A percentile compares a stretch with the other conserved stretches of the same genome.
Conservation (phyloP, 768 basidiomycete species). For the Termitomyces heimii region DNA sequence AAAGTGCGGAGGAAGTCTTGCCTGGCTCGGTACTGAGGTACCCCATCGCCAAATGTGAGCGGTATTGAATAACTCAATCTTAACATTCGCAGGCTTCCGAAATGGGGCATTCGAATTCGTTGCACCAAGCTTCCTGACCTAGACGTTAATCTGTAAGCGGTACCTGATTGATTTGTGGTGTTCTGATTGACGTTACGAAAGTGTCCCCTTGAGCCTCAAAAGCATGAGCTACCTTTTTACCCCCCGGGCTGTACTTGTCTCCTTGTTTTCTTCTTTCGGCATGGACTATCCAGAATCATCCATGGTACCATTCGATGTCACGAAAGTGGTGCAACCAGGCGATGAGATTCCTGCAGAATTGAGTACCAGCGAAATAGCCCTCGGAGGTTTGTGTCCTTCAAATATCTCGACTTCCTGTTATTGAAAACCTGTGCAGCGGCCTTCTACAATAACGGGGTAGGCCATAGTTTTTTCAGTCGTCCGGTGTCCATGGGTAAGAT, state of each 20-base stretch:
- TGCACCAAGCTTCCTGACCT: conserved; percentile 27
- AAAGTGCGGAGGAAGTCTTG: conserved; percentile 12
- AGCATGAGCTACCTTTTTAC: conserved; percentile 28
- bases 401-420: background rate
- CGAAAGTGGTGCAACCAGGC: conserved; percentile 11
- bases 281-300: conserved; percentile 21
- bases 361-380: conserved; percentile 16
- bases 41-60: background rate
- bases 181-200: background rate
- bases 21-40: conserved; percentile 25
- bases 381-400: conserved; percentile 16
- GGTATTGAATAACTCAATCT: background rate
- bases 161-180: background rate
- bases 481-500: conserved; percentile 22
- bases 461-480: conserved; percentile 18
- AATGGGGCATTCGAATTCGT: conserved; percentile 34
- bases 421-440: conserved; percentile 13
- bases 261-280: conserved; percentile 26
- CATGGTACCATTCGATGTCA: conserved; percentile 17
- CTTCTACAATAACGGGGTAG: conserved; percentile 28
- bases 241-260: conserved; percentile 24
- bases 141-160: conserved; percentile 23
- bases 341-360: conserved; percentile 20
- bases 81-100: conserved; percentile 23
- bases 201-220: conserved; percentile 17